Percentiles rank a stretch among this genome's conserved stretches.
Evolutionary conservation across 2,329 filamentous ascomycete species (phyloP).

Genomic region (Colletotrichum sp.): DNA sequence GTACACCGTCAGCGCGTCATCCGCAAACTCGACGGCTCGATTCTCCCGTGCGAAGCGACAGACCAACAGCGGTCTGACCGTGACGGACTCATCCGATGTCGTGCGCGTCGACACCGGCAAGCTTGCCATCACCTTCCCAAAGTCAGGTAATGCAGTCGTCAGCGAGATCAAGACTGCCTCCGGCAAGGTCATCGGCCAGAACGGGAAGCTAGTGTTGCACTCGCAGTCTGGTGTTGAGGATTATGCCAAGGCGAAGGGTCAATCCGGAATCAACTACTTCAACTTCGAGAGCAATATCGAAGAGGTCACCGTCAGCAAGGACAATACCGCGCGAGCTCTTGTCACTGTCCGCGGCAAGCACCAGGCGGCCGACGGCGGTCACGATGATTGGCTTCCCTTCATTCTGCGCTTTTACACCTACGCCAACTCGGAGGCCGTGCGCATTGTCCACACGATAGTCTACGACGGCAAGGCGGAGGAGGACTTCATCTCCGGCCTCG

Average conservation of each 20-base stretch:
- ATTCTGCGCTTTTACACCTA: conserved; percentile 65
- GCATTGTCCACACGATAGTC: conserved; percentile 60
- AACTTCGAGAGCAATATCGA: conserved; percentile 56
- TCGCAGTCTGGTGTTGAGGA: conserved; percentile 53
- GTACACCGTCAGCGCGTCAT: conserved; percentile 39
- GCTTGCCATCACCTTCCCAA: conserved; percentile 45
- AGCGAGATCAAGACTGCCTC: conserved; percentile 40
- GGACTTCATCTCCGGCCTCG: conserved; percentile 59
- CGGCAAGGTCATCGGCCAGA: conserved; percentile 47
- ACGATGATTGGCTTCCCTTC: conserved; percentile 58
- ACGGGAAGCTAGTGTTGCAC: conserved; percentile 57
- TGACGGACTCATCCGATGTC: conserved; percentile 21
- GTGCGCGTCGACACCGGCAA: conserved; percentile 50
- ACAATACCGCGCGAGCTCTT: conserved; percentile 46
- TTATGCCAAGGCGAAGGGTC: conserved; percentile 40
- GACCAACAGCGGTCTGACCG: conserved; percentile 37
- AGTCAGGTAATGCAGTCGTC: conserved; percentile 43
- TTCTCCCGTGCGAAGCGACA: conserved; percentile 22
- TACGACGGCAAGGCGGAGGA: conserved; percentile 54
- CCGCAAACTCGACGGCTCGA: conserved; percentile 26
- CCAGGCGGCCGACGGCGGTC: conserved; percentile 33
- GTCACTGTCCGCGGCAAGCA: conserved; percentile 50
- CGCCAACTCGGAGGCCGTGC: conserved; percentile 58
- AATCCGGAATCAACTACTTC: conserved; percentile 42
- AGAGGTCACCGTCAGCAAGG: conserved; percentile 51